Conservation (phyloP, 2,329 filamentous ascomycete species). For the Colletotrichum lindemuthianum region DNA sequence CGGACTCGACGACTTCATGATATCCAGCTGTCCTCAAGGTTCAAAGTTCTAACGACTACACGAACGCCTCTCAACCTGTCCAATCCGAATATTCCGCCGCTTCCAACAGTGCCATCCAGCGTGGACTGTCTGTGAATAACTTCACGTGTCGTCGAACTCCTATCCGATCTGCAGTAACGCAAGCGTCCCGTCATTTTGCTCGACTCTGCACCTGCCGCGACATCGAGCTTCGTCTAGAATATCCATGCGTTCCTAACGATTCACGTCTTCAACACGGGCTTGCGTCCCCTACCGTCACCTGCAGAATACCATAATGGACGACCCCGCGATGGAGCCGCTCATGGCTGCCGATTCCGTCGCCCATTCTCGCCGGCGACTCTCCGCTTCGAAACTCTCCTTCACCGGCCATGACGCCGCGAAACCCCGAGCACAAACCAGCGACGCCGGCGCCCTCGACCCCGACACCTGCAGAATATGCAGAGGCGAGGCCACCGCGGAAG, state of each 20-base stretch:
- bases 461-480: conserved; percentile 98
- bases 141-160: conserved; percentile 16
- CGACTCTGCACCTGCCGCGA: not conserved
- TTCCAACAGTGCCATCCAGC: too few relatives aligned
- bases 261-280: conserved; percentile 16
- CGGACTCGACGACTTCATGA: conserved; percentile 29
- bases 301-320: conserved; percentile 38
- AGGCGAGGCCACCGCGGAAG: conserved; percentile 82
- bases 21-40: conserved; percentile 5
- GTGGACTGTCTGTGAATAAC: not conserved
- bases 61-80: conserved; percentile 3
- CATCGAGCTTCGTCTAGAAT: not conserved
- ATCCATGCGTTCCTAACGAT: conserved; percentile 34
- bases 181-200: not conserved
- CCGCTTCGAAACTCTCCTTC: conserved; percentile 22
- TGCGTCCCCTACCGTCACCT: conserved; percentile 16
- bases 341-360: conserved; percentile 41
- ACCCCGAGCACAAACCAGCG: conserved; percentile 25
- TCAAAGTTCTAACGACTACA: not conserved
- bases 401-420: conserved; percentile 13
- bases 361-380: conserved; percentile 42
- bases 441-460: conserved; percentile 55
- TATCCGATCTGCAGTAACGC: not conserved
- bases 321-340: conserved; percentile 40
- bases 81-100: not conserved